phyloP scores from a whole-genome alignment of 1,284 basidiomycete species.

The Singerocomus rubriflavus region DNA sequence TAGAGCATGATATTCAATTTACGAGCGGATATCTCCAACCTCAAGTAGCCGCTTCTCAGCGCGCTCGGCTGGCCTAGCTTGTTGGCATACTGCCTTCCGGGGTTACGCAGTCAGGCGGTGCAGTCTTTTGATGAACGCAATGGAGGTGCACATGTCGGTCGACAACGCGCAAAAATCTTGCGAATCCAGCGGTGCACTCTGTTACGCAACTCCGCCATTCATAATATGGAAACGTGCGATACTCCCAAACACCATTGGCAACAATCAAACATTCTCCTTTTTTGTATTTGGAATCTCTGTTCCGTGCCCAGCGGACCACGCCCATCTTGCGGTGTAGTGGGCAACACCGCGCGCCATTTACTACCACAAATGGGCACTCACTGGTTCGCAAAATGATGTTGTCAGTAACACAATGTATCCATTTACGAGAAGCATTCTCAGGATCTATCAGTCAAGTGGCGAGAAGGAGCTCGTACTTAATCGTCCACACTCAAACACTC shows the following conservation, averaged over 20 bases:
- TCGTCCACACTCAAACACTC: neutral
- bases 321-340: neutral
- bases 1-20: too few relatives aligned
- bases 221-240: too few relatives aligned
- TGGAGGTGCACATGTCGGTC: neutral
- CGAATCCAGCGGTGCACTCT: neutral
- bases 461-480: neutral
- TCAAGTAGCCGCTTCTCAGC: too few relatives aligned
- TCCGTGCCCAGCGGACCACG: neutral
- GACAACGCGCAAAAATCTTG: neutral
- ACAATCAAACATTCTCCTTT: neutral
- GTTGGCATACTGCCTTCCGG: too few relatives aligned
- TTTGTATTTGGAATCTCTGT: too few relatives aligned
- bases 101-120: neutral
- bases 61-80: too few relatives aligned
- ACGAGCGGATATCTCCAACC: too few relatives aligned
- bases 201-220: too few relatives aligned
- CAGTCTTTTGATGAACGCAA: neutral
- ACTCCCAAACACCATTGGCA: too few relatives aligned
- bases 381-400: neutral
- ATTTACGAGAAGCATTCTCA: neutral
- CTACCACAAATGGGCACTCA: neutral
- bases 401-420: too few relatives aligned
- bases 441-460: neutral
- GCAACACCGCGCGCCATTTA: too few relatives aligned